Evolutionary conservation across 768 basidiomycete genomes (phyloP).

Genomic region (Lactifluus rugatus): DNA sequence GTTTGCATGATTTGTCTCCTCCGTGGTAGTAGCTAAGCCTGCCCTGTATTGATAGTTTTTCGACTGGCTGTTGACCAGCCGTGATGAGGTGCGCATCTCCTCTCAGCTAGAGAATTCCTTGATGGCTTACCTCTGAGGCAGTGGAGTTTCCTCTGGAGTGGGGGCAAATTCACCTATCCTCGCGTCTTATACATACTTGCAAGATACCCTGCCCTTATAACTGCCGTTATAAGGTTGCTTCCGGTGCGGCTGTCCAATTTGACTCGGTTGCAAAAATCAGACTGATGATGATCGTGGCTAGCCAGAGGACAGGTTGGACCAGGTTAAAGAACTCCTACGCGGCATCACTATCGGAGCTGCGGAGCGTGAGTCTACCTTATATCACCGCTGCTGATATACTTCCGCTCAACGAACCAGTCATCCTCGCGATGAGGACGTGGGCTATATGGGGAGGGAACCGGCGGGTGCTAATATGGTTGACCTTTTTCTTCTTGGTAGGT

Average conservation of each 20-base stretch:
- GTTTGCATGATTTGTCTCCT: not conserved
- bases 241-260: not conserved
- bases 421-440: slow-evolving; percentile 25
- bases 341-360: not conserved
- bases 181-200: slow-evolving; percentile 5
- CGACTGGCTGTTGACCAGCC: slow-evolving; percentile 10
- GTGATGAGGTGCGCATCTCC: slow-evolving; percentile 3
- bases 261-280: not conserved
- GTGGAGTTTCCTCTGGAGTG: slow-evolving; percentile 6
- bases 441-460: slow-evolving; percentile 24
- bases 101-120: not conserved
- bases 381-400: not conserved
- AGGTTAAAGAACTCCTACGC: not conserved
- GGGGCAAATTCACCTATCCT: not conserved
- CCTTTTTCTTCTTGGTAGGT: not conserved
- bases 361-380: slow-evolving; percentile 1
- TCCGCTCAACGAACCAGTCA: slow-evolving; percentile 13
- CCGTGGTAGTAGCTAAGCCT: not conserved
- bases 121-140: not conserved
- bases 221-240: not conserved
- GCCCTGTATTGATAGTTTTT: not conserved
- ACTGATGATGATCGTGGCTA: not conserved
- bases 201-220: slow-evolving; percentile 10
- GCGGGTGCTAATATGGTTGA: slow-evolving; percentile 2
- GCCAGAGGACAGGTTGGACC: not conserved